These are phyloP conservation scores for Melanogaster broomeanus DNA, from an alignment of 768 basidiomycete species.

Conservation along the genomic window DNA sequence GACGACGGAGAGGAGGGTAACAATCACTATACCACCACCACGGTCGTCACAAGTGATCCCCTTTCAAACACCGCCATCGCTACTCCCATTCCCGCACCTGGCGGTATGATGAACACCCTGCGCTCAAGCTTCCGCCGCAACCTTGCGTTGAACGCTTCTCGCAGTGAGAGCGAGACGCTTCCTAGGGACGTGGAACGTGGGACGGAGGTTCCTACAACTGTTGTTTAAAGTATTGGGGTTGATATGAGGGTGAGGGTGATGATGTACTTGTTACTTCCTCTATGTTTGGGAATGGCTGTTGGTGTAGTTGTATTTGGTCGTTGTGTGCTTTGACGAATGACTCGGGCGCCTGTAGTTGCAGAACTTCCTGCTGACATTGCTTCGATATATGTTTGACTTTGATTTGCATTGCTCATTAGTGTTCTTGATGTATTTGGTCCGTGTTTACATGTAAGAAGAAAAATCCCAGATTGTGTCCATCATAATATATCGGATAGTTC, in stretches of 20 bases:
- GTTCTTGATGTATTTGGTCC: no score
- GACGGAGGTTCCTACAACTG: not conserved
- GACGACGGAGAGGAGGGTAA: slow-evolving; percentile 11
- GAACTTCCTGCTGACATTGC: no score
- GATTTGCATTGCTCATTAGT: no score
- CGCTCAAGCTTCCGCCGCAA: slow-evolving; percentile 29
- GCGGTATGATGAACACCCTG: slow-evolving; percentile 23
- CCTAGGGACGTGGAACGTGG: slow-evolving; percentile 31
- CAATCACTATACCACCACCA: not conserved
- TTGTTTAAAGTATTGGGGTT: not conserved
- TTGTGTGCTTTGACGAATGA: not conserved
- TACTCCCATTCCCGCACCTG: not conserved
- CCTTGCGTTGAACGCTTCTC: slow-evolving; percentile 15
- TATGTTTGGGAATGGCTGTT: not conserved
- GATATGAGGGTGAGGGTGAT: not conserved
- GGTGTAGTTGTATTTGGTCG: not conserved
- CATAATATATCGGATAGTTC: no score
- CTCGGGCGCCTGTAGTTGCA: no score
- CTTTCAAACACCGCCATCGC: not conserved
- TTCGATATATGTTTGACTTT: no score
- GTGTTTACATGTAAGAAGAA: no score
- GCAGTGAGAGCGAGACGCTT: slow-evolving; percentile 27
- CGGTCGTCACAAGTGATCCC: slow-evolving; percentile 10
- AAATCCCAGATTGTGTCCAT: no score
- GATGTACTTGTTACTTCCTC: not conserved